Base-by-base conservation (phyloP, 2,329 filamentous ascomycete genomes). In the Chaetomium sp. region DNA sequence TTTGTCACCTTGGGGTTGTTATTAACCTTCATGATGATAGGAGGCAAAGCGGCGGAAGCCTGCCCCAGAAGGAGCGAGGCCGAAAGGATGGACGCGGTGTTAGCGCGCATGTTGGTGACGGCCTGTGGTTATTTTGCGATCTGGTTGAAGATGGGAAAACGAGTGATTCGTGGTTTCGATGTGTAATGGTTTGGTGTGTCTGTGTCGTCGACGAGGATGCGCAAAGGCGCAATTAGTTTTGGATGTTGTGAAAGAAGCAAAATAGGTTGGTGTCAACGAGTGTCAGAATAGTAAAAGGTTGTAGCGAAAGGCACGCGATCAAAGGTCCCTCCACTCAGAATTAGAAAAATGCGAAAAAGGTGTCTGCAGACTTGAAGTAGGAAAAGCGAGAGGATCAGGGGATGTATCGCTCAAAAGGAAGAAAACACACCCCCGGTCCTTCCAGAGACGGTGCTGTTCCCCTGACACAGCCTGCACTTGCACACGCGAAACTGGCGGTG, bases 11-110 rank as follows among this genome's bases (percentile, higher is more conserved):
- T 27, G 19, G 19, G 19, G 19, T 27, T 27, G 19, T 27, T 27
- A 41, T 40, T 8, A 5, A 56, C 85, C 81, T 91, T 91, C 78
- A 84, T 83, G 64, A 82, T 73, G 65, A 88, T 85, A 58, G 83
- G 78, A 63, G 84, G 72, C 34, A 81, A 68, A 57, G 75, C 72
- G 46, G 72, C 72, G 51, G 72, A 72, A 35, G 74, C 65, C 62
- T 72, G 69, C 53, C 74, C 72, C 57, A 74, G 65, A 59, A 70
- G 57, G 54, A 69, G 62, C 55, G 66, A 63, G 55, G 68, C 63
- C 46, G 66, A 59, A 35, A 67, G 41, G 40, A 78, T 63, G 54
- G 74, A 69, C 60, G 76, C 67, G 56, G 62, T 63, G 6, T 59
- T 41, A 55, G 54, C 52, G 53, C 57, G 59, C 62, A 64, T 64